phyloP scores from a whole-genome alignment of 225 moss, liverwort and hornwort genomes.

The Pseudoscleropodium purum region DNA sequence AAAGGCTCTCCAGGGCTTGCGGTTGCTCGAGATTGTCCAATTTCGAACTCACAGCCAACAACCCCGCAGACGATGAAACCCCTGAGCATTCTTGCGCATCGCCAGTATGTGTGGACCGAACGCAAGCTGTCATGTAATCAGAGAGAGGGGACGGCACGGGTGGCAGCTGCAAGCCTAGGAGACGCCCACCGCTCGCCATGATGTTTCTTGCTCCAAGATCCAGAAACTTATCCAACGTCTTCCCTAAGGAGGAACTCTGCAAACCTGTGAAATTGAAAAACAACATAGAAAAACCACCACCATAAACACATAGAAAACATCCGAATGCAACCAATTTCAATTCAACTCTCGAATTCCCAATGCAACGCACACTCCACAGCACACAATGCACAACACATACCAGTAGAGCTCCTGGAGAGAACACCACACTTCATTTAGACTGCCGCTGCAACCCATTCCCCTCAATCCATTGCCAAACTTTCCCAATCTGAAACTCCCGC shows the following conservation, averaged over 20 bases:
- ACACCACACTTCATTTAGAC: conserved; percentile 25
- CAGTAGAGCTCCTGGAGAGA: neutral
- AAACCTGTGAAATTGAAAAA: neutral
- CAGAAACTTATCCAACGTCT: neutral
- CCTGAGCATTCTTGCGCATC: conserved; percentile 21
- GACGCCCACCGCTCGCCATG: conserved; percentile 35
- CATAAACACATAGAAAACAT: neutral
- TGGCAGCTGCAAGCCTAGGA: conserved; percentile 25
- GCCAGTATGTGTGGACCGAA: conserved; percentile 10
- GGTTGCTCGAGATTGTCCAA: neutral
- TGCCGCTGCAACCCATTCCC: neutral
- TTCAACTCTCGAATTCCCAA: neutral
- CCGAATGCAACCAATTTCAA: neutral
- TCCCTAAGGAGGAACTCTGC: neutral
- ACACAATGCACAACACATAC: neutral
- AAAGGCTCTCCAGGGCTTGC: neutral
- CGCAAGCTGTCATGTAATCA: conserved; percentile 17
- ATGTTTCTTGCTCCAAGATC: neutral
- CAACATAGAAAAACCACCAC: neutral
- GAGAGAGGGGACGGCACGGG: conserved; percentile 8
- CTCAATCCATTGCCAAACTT: neutral
- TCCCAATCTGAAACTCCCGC: neutral
- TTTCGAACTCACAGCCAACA: neutral
- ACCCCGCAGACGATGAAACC: neutral
- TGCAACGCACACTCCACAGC: neutral